Conservation (phyloP, 768 basidiomycete genomes). For the Boletus huronensis region DNA sequence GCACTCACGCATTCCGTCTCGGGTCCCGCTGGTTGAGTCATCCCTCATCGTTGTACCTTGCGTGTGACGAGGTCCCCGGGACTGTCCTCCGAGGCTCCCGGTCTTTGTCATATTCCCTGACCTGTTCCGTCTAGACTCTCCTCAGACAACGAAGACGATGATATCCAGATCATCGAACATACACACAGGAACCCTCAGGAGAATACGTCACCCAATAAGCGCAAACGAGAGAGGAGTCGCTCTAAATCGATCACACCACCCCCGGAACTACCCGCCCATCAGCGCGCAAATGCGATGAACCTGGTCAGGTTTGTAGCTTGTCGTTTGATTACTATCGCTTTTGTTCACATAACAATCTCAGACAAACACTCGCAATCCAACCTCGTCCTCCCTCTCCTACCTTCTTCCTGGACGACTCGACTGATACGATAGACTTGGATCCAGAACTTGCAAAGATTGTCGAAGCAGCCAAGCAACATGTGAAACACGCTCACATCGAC, state of each 20-base stretch:
- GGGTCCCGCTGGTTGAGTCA: not conserved
- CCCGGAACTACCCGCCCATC: constrained; percentile 52
- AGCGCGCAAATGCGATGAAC: constrained; percentile 53
- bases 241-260: constrained; percentile 78
- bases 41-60: not conserved
- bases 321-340: not conserved
- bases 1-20: not conserved
- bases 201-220: constrained; percentile 35
- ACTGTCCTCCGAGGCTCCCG: constrained; percentile 9
- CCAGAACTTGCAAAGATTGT: constrained; percentile 64
- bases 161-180: constrained; percentile 41
- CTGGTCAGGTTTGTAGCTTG: constrained; percentile 52
- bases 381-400: constrained; percentile 49
- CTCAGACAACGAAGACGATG: constrained; percentile 46
- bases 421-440: constrained; percentile 49
- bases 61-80: constrained; percentile 13
- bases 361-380: constrained; percentile 44
- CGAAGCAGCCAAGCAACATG: constrained; percentile 33
- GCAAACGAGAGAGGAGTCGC: constrained; percentile 51
- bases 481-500: constrained; percentile 21
- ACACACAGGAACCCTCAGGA: constrained; percentile 12
- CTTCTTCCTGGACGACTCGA: constrained; percentile 39
- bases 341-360: constrained; percentile 24
- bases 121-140: constrained; percentile 27
- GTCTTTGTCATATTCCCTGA: constrained; percentile 6